These are phyloP conservation scores for Auricularia cornea DNA, from an alignment of 768 basidiomycete genomes.

Conservation along the genomic window DNA sequence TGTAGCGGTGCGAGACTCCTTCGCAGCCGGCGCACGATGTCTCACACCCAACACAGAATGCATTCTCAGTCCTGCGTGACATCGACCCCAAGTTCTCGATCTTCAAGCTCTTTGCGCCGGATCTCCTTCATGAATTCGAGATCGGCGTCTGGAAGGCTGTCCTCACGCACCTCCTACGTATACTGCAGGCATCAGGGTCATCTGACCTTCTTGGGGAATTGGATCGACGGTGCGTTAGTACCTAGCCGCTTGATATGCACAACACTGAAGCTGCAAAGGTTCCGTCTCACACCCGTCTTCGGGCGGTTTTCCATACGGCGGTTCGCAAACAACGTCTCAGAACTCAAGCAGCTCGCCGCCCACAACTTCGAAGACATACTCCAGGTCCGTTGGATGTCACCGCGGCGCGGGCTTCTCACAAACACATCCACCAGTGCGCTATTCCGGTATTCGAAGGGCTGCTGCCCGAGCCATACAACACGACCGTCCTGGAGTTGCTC, in stretches of 20 bases:
- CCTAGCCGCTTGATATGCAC: too few species aligned
- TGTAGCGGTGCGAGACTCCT: neutral
- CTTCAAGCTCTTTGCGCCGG: slow-evolving; percentile 18
- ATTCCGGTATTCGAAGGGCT: slow-evolving; percentile 29
- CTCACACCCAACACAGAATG: slow-evolving; percentile 16
- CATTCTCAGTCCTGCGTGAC: slow-evolving; percentile 21
- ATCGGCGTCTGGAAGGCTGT: slow-evolving; percentile 26
- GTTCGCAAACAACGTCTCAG: slow-evolving; percentile 15
- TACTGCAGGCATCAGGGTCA: slow-evolving; percentile 12
- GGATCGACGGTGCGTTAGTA: slow-evolving; percentile 19
- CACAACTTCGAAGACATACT: neutral
- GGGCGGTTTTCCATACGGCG: slow-evolving; percentile 15
- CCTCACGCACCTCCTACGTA: slow-evolving; percentile 20
- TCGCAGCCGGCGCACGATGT: neutral
- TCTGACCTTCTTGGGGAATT: neutral
- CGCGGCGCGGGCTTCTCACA: neutral
- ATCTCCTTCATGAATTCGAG: slow-evolving; percentile 27
- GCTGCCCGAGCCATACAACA: slow-evolving; percentile 18
- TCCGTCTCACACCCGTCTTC: slow-evolving; percentile 16
- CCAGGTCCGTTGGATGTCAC: neutral
- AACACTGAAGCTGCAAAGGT: neutral
- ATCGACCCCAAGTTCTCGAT: slow-evolving; percentile 15
- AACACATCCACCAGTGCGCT: slow-evolving; percentile 18
- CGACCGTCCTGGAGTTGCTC: slow-evolving; percentile 24
- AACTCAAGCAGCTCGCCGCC: slow-evolving; percentile 4